Evolutionary conservation across 2,329 filamentous ascomycete species (phyloP), one percentile per base, ranked within the genome.

Genomic region (Delphinella strobiligena): DNA sequence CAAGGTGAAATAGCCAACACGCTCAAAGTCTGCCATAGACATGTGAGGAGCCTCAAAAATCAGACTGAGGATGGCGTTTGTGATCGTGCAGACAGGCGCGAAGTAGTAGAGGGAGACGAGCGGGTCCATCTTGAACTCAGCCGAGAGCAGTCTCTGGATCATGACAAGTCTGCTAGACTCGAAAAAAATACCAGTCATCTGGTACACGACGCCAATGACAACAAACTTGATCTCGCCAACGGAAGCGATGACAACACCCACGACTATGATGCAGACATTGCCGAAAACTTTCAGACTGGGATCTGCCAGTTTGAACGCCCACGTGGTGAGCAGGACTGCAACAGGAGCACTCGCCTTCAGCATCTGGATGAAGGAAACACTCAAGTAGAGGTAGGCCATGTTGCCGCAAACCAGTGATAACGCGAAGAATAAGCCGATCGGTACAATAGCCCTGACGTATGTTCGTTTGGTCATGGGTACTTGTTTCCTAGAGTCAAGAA

Each of bases 281-380:
- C 44, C 43, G 24, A 50, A 42, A 10, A 44, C 46, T 14, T 41
- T 35, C 5, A 43, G 19, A 17, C 41, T 43, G 14, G 45, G 46
- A n/a, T 47, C 45, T 12, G 40, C 36, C 18, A 48, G 37, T 22
- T 42, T 40, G 34, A 50, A 41, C 4, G 36, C 11, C 47, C 47
- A 50, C 12, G 46, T 47, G 12, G 46, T 39, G 27, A 49, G 31
- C 9, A 50, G 41, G 7, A 47, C 45, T 14, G 46, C 47, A 24
- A 50, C 47, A 11, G 47, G 47, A 7, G 42, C 48, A 18, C 42
- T 48, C 12, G 47, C 47, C 38, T 50, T 52, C 34, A 52, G 49
- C 50, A 52, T 52, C 45, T 52, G 48, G 16, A 52, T 50, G 29
- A 52, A 52, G 17, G 48, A 49, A 16, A 52, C 50, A 17, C 38